A percentile compares a stretch with the other conserved stretches of the same genome.
phyloP scores from a whole-genome alignment of 371 early-diverging fungal genomes.

The Rhizopus microsporus region DNA sequence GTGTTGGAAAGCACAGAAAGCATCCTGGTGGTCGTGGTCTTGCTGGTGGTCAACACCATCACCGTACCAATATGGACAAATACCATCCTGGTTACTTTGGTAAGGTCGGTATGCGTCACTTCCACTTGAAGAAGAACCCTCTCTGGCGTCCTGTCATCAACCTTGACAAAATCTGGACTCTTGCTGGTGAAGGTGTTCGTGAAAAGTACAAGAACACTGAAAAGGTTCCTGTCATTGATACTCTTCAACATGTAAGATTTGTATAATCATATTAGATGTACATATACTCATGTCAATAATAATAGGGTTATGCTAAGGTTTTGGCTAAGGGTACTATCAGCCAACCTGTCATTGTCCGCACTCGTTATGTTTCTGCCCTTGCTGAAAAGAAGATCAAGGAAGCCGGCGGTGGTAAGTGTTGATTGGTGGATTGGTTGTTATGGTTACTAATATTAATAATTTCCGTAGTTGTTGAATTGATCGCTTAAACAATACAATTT shows the following conservation, averaged over 20 bases:
- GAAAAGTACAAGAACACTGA: conserved; percentile 87
- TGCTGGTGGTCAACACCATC: conserved; percentile 99
- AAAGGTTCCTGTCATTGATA: conserved; percentile 93
- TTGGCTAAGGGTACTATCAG: conserved; percentile 94
- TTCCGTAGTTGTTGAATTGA: conserved; percentile 27
- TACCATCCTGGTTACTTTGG: conserved; percentile 99
- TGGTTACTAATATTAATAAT: neutral
- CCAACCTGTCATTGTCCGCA: conserved; percentile 97
- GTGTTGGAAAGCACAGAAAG: conserved; percentile 99
- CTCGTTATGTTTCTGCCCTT: conserved; percentile 90
- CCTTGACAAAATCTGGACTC: conserved; percentile 93
- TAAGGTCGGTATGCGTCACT: conserved; percentile 99
- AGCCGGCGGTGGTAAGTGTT: conserved; percentile 83
- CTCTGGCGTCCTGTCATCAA: conserved; percentile 89
- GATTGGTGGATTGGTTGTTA: neutral
- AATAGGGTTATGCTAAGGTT: conserved; percentile 94
- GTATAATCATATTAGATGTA: neutral
- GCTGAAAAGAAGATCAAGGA: conserved; percentile 99
- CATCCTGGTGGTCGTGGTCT: conserved; percentile 99
- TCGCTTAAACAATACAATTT: conserved; percentile 15
- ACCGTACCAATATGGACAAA: conserved; percentile 99
- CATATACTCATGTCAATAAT: neutral
- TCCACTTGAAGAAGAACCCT: conserved; percentile 96
- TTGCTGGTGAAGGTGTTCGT: conserved; percentile 92
- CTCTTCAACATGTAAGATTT: conserved; percentile 67